Evolutionary conservation across 345 rosid genomes (phyloP).

Genomic region (Noccaea bulbosa): DNA sequence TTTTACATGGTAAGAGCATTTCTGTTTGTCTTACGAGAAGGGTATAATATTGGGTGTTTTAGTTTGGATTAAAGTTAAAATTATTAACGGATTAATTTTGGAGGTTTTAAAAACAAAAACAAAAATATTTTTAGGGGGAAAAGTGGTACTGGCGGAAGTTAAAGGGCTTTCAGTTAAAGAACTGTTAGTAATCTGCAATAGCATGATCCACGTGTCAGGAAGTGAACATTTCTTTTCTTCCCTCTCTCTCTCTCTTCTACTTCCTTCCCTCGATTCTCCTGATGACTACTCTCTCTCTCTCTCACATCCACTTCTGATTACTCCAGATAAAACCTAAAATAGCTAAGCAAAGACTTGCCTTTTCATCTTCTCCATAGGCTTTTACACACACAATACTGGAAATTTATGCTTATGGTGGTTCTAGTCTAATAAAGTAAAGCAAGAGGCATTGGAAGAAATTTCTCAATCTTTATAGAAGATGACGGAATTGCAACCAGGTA

Average conservation of each 20-base stretch:
- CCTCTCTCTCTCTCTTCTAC: background rate
- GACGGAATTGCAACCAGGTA: constrained; percentile 32
- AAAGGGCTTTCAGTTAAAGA: background rate
- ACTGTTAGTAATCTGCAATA: constrained; percentile 10
- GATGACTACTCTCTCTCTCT: constrained; percentile 22
- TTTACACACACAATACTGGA: background rate
- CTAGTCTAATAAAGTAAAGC: background rate
- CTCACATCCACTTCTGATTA: constrained; percentile 21
- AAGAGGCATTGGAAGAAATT: background rate
- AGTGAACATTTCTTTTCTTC: background rate
- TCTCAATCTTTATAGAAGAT: constrained; percentile 12
- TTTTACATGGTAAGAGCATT: too few species aligned
- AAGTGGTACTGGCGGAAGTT: background rate
- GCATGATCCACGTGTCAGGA: constrained; percentile 28
- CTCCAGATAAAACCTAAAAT: constrained; percentile 26
- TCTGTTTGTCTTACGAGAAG: too few species aligned
- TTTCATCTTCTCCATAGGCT: constrained; percentile 8
- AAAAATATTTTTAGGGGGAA: background rate
- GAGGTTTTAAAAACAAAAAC: too few species aligned
- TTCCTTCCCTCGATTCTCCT: constrained; percentile 25
- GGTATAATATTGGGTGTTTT: too few species aligned
- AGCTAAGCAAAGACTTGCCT: constrained; percentile 20
- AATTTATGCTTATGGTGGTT: constrained; percentile 7
- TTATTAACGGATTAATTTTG: too few species aligned
- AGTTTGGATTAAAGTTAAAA: too few species aligned